These are phyloP conservation scores for Komagataella kurtzmanii DNA, from an alignment of 805 yeast species.

Conservation along the genomic window DNA sequence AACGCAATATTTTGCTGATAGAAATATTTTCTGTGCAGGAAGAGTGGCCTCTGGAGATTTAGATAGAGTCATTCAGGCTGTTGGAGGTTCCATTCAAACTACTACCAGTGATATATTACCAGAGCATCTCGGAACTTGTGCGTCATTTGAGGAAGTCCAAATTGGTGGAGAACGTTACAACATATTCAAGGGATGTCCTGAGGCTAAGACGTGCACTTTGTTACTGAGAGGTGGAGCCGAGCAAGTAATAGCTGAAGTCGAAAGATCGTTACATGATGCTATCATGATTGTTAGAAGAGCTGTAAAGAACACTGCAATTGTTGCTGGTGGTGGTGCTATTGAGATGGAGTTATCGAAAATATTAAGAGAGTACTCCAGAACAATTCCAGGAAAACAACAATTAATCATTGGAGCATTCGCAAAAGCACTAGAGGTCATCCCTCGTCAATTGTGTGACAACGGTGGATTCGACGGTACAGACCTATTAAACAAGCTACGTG, in stretches of 20 bases:
- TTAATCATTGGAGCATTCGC: slow-evolving; percentile 87
- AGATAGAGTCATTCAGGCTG: slow-evolving; percentile 86
- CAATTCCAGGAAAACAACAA: slow-evolving; percentile 94
- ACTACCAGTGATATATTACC: slow-evolving; percentile 58
- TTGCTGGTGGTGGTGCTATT: slow-evolving; percentile 98
- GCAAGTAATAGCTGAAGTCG: slow-evolving; percentile 97
- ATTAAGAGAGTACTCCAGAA: slow-evolving; percentile 73
- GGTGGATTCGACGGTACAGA: slow-evolving; percentile 99
- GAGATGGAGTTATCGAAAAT: slow-evolving; percentile 93
- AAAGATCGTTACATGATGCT: slow-evolving; percentile 94
- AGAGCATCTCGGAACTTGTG: slow-evolving; percentile 77
- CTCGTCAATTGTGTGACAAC: slow-evolving; percentile 94
- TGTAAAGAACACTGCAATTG: slow-evolving; percentile 71
- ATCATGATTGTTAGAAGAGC: slow-evolving; percentile 97
- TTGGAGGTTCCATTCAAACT: slow-evolving; percentile 82
- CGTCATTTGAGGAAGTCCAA: slow-evolving; percentile 79
- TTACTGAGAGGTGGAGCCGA: slow-evolving; percentile 96
- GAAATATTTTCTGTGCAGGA: slow-evolving; percentile 95
- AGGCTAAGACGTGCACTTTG: slow-evolving; percentile 87
- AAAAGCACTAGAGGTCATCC: slow-evolving; percentile 87
- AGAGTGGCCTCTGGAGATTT: slow-evolving; percentile 81
- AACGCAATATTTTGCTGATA: slow-evolving; percentile 96
- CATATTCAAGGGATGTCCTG: slow-evolving; percentile 83
- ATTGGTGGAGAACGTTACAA: slow-evolving; percentile 94
- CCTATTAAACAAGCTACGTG: slow-evolving; percentile 75